Evolutionary conservation across 331 rosid genomes (phyloP), one percentile per base, ranked within the genome.

Genomic region (Acacia concinna): DNA sequence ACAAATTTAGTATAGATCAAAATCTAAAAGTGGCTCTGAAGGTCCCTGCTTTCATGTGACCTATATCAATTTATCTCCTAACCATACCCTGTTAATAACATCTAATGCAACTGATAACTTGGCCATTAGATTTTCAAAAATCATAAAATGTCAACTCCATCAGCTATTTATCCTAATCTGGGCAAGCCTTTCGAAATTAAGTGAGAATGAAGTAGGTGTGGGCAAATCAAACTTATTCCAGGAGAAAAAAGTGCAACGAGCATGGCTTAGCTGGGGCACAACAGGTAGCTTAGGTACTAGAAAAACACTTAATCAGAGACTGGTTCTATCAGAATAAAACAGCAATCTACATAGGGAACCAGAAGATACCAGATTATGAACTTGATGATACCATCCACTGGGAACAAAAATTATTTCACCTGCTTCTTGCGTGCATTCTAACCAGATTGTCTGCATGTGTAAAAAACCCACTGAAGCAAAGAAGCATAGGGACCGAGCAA

Each of bases 301-400:
- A 25, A 59, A 17, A 25, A 59, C 30, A 59, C 20, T 13, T 59
- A 12, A 27, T 59, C 34, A 59, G 4, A 57, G 34, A 25, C 20
- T 59, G 65, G 35, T 59, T 25, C 35, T 14, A 59, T 59, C 20
- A 70, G 31, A 62, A 74, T 41, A 68, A 13, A 44, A 63, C 30
- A 6, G 21, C 30, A 38, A 78, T 81, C 49, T 38, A 74, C 31
- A 74, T 27, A 44, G 15, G 63, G 63, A 84, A 64, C 68, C 65
- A 54, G 52, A 76, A 73, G 73, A 69, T 83, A 93, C 98, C 96
- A 93, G 86, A 85, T 96, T 96, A 82, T 90, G 91, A 81, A 96
- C 98, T 87, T 96, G 97, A 88, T 96, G 99, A 82, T 90, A 96
- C 99, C 99, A 96, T 71, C 99, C 93, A 1, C 97, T 93, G 27